Evolutionary conservation across 2,329 filamentous ascomycete species (phyloP), one percentile per base, ranked within the genome.

Genomic region (Trichophyton benhamiae): DNA sequence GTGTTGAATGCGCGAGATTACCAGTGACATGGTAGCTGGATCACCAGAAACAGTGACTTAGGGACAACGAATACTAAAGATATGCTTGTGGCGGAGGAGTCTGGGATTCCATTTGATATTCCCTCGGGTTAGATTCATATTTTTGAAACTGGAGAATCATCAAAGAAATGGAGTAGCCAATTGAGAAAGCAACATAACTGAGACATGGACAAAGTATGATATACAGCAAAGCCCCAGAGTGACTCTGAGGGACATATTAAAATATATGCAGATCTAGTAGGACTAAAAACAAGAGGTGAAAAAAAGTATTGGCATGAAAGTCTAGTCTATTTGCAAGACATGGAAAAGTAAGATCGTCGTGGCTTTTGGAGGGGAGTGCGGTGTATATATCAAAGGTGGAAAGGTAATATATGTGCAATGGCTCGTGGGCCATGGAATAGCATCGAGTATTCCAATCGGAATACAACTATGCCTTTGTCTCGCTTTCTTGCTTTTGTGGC

Each of bases 401-500:
- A n/a, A 20, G 8, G 20, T 49, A n/a, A 44, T 17, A 2, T 30
- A 49, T 52, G 22, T 52, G 46, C 22, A 52, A 52, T 13, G 46
- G 46, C 22, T 15, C 20, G n/a, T 27, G 20, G 41, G 9, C 46
- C 46, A 20, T 15, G 11, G 25, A 27, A 9, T 52, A 3, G 46
- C 46, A 27, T 52, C 11, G 20, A 27, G 46, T 52, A 52, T 52
- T 38, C 52, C 6, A 30, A 11, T 33, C 5, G 33, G 15, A 36
- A 33, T 11, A n/a, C 15, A 9, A 5, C 17, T 36, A 55, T 20
- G 52, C 27, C 52, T 55, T 55, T 55, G 52, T 30, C n/a, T 36
- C 25, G 62, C 48, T 44, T 63, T 64, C 62, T 62, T 66, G 55
- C 33, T 15, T 42, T 38, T 38, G 33, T 20, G 36, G 20, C 38